Evolutionary conservation across 352 stramenopile genomes (phyloP).

Genomic region (Pelagophyceae sp.): DNA sequence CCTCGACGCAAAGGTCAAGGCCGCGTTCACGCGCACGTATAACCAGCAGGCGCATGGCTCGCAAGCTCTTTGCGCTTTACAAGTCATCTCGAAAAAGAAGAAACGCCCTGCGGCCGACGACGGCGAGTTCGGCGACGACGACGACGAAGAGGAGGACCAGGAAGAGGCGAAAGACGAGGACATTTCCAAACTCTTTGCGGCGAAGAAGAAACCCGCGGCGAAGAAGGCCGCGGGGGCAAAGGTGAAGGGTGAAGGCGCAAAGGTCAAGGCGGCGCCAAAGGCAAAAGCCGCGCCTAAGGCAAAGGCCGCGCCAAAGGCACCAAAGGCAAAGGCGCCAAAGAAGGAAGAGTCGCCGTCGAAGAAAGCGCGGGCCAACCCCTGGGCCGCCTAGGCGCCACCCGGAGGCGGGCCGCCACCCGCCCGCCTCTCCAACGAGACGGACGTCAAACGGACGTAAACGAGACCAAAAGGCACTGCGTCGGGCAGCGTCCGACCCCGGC

Average conservation of each 20-base stretch:
- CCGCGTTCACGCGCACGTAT: slow-evolving; percentile 82
- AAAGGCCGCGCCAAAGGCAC: neutral
- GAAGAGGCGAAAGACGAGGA: slow-evolving; percentile 40
- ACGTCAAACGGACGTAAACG: too few species aligned
- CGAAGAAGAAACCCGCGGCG: slow-evolving; percentile 40
- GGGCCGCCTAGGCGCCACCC: too few species aligned
- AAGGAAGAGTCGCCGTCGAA: neutral
- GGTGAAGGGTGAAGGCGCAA: too few species aligned
- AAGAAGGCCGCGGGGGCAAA: too few species aligned
- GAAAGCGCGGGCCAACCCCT: too few species aligned
- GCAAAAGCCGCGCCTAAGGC: too few species aligned
- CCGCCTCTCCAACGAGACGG: too few species aligned
- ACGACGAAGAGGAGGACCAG: slow-evolving; percentile 46
- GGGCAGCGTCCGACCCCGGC: too few species aligned
- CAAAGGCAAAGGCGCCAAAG: neutral
- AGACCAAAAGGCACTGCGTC: too few species aligned
- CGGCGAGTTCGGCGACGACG: slow-evolving; percentile 41
- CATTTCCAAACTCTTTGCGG: slow-evolving; percentile 29
- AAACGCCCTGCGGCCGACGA: slow-evolving; percentile 32
- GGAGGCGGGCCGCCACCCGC: too few species aligned
- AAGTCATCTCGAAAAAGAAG: slow-evolving; percentile 44
- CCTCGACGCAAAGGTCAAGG: slow-evolving; percentile 75
- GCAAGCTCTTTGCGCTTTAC: slow-evolving; percentile 79
- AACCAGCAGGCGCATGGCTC: slow-evolving; percentile 82
- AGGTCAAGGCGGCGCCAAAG: too few species aligned